A percentile compares a stretch with the other conserved stretches of the same genome.
These are phyloP conservation scores for Claviceps sp. DNA, from an alignment of 2,329 filamentous ascomycete genomes.

Conservation along the genomic window DNA sequence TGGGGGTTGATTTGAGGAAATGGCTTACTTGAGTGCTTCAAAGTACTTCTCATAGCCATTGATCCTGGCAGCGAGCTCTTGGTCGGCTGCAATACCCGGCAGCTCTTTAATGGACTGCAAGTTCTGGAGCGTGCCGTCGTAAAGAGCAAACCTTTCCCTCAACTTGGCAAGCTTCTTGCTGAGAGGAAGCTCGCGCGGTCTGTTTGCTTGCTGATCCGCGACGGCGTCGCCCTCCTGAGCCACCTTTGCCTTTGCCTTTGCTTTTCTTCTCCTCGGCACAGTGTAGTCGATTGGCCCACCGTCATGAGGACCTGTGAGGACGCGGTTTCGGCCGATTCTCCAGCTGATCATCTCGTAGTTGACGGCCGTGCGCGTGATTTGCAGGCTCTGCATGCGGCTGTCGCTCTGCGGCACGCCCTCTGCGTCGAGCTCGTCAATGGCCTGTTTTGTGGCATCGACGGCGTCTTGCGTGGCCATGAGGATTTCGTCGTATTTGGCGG, in stretches of 20 bases:
- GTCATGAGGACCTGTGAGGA: conserved; percentile 72
- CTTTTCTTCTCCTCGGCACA: conserved; percentile 35
- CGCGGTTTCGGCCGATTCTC: conserved; percentile 85
- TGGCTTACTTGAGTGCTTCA: conserved; percentile 64
- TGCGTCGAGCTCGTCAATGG: conserved; percentile 75
- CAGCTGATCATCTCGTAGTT: conserved; percentile 91
- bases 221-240: conserved; percentile 15
- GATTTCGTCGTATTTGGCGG: conserved; percentile 81
- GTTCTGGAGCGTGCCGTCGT: conserved; percentile 83
- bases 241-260: conserved; percentile 21
- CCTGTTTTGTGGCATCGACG: conserved; percentile 82
- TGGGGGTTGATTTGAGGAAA: background rate
- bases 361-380: conserved; percentile 83
- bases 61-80: conserved; percentile 62
- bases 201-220: conserved; percentile 23
- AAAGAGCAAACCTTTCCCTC: conserved; percentile 77
- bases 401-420: conserved; percentile 81
- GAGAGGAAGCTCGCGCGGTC: conserved; percentile 48
- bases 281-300: conserved; percentile 48
- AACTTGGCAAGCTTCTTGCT: conserved; percentile 67
- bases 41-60: conserved; percentile 73
- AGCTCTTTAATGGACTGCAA: conserved; percentile 82
- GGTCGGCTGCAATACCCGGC: conserved; percentile 78
- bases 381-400: conserved; percentile 76
- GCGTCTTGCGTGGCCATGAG: conserved; percentile 86